These are phyloP conservation scores for Plasmodium cynomolgi DNA, from an alignment of 169 alveolate species.

Conservation along the genomic window DNA sequence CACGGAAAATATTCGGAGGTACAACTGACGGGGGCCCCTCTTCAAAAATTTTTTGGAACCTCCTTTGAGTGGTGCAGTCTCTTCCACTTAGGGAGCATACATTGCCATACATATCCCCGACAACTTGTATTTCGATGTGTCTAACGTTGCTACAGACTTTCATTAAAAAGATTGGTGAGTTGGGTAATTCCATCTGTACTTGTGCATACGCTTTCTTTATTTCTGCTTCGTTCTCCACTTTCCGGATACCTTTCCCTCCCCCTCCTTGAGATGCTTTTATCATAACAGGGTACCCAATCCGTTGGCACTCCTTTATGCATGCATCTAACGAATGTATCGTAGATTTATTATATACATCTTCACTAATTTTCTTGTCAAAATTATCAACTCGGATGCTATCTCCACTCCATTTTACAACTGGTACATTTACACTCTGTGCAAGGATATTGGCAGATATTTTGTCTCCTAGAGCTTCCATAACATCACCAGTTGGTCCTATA, in stretches of 20 bases:
- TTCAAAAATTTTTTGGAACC: slow-evolving; percentile 94
- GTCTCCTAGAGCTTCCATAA: slow-evolving; percentile 94
- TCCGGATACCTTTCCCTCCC: slow-evolving; percentile 96
- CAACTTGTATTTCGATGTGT: slow-evolving; percentile 92
- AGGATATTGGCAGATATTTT: slow-evolving; percentile 93
- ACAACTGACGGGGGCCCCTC: slow-evolving; percentile 92
- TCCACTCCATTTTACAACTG: slow-evolving; percentile 93
- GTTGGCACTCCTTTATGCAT: slow-evolving; percentile 85
- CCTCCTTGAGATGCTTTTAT: slow-evolving; percentile 97
- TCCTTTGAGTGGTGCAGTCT: slow-evolving; percentile 94
- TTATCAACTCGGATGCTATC: slow-evolving; percentile 78
- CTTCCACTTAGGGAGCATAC: slow-evolving; percentile 91
- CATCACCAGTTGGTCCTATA: slow-evolving; percentile 92
- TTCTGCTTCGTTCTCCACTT: slow-evolving; percentile 80
- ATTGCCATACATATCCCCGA: slow-evolving; percentile 92
- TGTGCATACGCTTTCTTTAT: slow-evolving; percentile 82
- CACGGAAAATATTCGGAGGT: slow-evolving; percentile 84
- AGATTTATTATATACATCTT: slow-evolving; percentile 58
- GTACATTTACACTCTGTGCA: slow-evolving; percentile 94
- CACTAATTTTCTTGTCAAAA: slow-evolving; percentile 38
- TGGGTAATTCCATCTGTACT: slow-evolving; percentile 81
- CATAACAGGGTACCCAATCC: slow-evolving; percentile 96
- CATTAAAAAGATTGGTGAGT: slow-evolving; percentile 87
- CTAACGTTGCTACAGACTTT: slow-evolving; percentile 85
- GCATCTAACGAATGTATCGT: slow-evolving; percentile 85